Percentiles rank a stretch among this genome's conserved stretches.
phyloP scores from a whole-genome alignment of 176 grass and related monocot species.

The Calamus simplicifolius region DNA sequence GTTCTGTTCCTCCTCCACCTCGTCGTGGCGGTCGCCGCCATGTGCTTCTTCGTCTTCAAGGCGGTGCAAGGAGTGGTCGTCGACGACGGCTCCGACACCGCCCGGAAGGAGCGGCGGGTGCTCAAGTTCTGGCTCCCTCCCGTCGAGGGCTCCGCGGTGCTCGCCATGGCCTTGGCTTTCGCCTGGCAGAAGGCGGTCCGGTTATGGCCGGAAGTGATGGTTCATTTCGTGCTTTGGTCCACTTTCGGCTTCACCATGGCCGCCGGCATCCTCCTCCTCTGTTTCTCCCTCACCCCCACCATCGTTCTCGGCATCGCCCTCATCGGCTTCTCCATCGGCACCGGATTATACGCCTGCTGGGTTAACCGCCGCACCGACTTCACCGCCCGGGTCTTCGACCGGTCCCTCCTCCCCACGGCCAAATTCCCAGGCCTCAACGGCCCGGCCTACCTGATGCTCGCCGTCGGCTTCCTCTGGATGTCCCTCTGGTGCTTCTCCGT shows the following conservation, averaged over 20 bases:
- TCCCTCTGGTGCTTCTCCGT: slow-evolving; percentile 76
- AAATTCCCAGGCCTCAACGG: slow-evolving; percentile 75
- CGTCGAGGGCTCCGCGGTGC: slow-evolving; percentile 54
- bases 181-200: slow-evolving; percentile 92
- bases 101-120: slow-evolving; percentile 31
- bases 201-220: slow-evolving; percentile 54
- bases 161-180: slow-evolving; percentile 79
- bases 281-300: slow-evolving; percentile 73
- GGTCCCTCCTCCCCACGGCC: slow-evolving; percentile 46
- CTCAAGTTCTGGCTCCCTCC: slow-evolving; percentile 72
- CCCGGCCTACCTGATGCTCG: slow-evolving; percentile 86
- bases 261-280: slow-evolving; percentile 65
- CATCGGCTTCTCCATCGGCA: slow-evolving; percentile 78
- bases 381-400: slow-evolving; percentile 49
- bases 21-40: slow-evolving; percentile 20
- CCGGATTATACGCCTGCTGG: slow-evolving; percentile 90
- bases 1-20: slow-evolving; percentile 81
- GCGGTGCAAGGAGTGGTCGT: slow-evolving; percentile 33
- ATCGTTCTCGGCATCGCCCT: slow-evolving; percentile 57
- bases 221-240: slow-evolving; percentile 75
- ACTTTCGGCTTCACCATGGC: slow-evolving; percentile 54
- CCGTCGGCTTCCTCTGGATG: slow-evolving; percentile 73
- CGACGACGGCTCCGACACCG: slow-evolving; percentile 21
- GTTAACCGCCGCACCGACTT: slow-evolving; percentile 56
- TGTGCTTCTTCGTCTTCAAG: slow-evolving; percentile 69